phyloP scores from a whole-genome alignment of 805 yeast species.

The Sugiyamaella lignohabitans region DNA sequence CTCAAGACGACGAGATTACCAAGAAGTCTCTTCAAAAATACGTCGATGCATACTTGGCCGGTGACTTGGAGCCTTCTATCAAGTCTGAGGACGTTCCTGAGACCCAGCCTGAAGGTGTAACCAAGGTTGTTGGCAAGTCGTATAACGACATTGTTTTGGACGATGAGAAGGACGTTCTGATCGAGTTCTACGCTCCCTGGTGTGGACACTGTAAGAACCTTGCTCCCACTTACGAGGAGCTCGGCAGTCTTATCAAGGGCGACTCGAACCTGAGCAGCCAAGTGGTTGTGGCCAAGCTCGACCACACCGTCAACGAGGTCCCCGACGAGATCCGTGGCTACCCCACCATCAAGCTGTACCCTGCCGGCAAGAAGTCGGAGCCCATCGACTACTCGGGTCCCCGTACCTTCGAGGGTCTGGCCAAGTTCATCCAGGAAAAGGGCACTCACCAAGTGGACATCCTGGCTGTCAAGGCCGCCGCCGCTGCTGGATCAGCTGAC shows the following conservation, averaged over 20 bases:
- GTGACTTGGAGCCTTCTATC: constrained; percentile 61
- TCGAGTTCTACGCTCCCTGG: constrained; percentile 96
- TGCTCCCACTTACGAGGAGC: constrained; percentile 81
- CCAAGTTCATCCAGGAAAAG: constrained; percentile 61
- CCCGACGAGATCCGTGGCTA: constrained; percentile 77
- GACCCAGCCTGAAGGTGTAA: constrained; percentile 61
- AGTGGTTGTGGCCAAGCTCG: constrained; percentile 77
- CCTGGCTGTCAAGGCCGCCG: constrained; percentile 30
- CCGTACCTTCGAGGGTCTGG: constrained; percentile 67
- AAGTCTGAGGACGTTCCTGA: constrained; percentile 87
- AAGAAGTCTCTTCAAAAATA: constrained; percentile 52
- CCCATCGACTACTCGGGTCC: constrained; percentile 62
- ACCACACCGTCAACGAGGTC: constrained; percentile 87
- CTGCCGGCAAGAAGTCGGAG: constrained; percentile 68
- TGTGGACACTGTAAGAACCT: constrained; percentile 92
- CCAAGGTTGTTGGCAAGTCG: constrained; percentile 74
- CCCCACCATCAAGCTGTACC: constrained; percentile 88
- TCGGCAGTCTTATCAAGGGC: constrained; percentile 60
- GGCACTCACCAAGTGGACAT: constrained; percentile 63
- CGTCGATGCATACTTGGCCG: constrained; percentile 56
- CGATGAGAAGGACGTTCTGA: constrained; percentile 64
- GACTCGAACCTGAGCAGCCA: constrained; percentile 44
- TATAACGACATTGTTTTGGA: constrained; percentile 63
- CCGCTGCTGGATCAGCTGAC: constrained; percentile 24
- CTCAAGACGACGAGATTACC: constrained; percentile 51